Percentiles rank a stretch among this genome's conserved stretches.
Conservation (phyloP, 148 eudicot genomes). For the Cornus kousa region DNA sequence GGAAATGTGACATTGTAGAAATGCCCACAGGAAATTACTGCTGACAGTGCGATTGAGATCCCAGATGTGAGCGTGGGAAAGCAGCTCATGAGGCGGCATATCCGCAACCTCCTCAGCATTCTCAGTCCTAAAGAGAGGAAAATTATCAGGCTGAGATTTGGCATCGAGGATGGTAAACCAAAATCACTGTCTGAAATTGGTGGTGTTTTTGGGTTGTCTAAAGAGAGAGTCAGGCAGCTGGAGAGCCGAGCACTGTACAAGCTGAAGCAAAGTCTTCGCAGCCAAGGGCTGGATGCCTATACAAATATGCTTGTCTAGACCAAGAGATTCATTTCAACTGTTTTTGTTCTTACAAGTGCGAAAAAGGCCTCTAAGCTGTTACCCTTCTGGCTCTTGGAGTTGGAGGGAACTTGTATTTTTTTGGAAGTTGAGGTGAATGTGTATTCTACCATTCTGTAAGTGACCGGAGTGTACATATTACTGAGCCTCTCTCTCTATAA, state of each 20-base stretch:
- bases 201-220: slow-evolving; percentile 61
- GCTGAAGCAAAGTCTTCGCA: slow-evolving; percentile 61
- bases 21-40: slow-evolving; percentile 64
- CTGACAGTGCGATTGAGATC: slow-evolving; percentile 56
- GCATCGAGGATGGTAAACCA: slow-evolving; percentile 48
- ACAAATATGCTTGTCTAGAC: slow-evolving; percentile 52
- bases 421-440: too few species aligned
- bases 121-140: slow-evolving; percentile 60
- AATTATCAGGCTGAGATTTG: slow-evolving; percentile 64
- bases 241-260: slow-evolving; percentile 75
- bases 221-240: slow-evolving; percentile 85
- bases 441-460: neutral
- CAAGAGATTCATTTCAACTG: neutral
- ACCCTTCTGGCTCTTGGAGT: too few species aligned
- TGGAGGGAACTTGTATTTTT: too few species aligned
- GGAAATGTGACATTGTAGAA: neutral
- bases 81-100: slow-evolving; percentile 76
- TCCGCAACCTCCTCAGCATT: slow-evolving; percentile 52
- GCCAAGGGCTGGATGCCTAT: slow-evolving; percentile 67
- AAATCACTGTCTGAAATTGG: slow-evolving; percentile 74
- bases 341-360: too few species aligned
- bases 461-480: neutral
- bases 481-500: neutral
- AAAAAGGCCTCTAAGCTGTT: neutral
- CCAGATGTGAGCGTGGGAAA: slow-evolving; percentile 52